These are phyloP conservation scores for Suillus americanus DNA, from an alignment of 768 basidiomycete species.

Conservation along the genomic window DNA sequence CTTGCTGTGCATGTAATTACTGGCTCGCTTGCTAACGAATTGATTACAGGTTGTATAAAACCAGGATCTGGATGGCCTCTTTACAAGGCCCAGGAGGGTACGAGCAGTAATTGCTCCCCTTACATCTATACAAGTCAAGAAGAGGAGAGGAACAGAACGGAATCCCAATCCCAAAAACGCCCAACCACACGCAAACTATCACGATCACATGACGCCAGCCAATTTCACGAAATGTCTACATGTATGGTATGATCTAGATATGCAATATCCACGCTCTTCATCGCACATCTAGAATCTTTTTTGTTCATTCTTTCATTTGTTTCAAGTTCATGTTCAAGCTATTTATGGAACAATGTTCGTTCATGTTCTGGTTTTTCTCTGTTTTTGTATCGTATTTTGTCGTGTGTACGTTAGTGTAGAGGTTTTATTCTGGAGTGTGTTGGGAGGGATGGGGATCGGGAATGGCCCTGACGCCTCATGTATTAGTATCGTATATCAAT, in stretches of 20 bases:
- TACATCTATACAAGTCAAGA: not conserved
- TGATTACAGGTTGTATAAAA: conserved; percentile 77
- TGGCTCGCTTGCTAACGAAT: conserved; percentile 3
- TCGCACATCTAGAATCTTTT: conserved; percentile 3
- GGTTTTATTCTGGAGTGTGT: not conserved
- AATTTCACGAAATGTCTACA: not conserved
- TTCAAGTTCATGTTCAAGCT: not conserved
- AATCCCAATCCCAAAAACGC: not conserved
- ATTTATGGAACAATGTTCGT: conserved; percentile 3
- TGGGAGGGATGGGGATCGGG: conserved; percentile 4
- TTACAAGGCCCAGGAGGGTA: conserved; percentile 51
- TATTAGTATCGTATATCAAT: conserved; percentile 28
- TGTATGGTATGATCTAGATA: conserved; percentile 7
- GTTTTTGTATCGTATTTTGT: not conserved
- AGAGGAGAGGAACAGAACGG: not conserved
- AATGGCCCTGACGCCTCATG: conserved; percentile 17
- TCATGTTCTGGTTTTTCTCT: not conserved
- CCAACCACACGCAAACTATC: not conserved
- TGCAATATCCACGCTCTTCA: conserved; percentile 8
- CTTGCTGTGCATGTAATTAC: not conserved
- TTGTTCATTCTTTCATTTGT: not conserved
- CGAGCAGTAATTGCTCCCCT: conserved; percentile 37
- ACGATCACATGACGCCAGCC: not conserved
- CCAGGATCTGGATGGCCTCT: conserved; percentile 94
- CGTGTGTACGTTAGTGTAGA: conserved; percentile 15